phyloP scores from a whole-genome alignment of 2,329 filamentous ascomycete genomes.

The Cladosporium austrohemisphaericum region DNA sequence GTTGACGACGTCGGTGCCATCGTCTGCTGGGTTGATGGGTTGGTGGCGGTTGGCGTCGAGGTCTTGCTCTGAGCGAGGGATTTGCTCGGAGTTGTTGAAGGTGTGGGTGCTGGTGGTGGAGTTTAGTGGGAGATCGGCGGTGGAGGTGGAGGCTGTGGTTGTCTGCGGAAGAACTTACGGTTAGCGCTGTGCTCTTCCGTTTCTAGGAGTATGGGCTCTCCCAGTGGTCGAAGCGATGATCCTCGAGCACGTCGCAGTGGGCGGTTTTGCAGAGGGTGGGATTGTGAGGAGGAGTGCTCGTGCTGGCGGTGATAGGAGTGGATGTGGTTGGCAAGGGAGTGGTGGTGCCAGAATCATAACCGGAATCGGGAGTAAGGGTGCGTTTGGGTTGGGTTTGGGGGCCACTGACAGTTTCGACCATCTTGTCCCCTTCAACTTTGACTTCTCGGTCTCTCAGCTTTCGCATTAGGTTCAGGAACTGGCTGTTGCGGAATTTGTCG shows the following conservation, averaged over 20 bases:
- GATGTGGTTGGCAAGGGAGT: slow-evolving; percentile 16
- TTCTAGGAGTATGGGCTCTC: slow-evolving; percentile 30
- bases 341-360: slow-evolving; percentile 19
- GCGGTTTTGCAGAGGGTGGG: slow-evolving; percentile 13
- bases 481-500: slow-evolving; percentile 73
- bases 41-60: slow-evolving; percentile 26
- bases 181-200: slow-evolving; percentile 24
- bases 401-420: slow-evolving; percentile 51
- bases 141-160: slow-evolving; percentile 21
- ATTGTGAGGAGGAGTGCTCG: slow-evolving; percentile 9
- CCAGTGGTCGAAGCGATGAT: slow-evolving; percentile 34
- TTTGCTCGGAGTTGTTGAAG: slow-evolving; percentile 24
- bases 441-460: slow-evolving; percentile 69
- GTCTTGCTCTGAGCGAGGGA: slow-evolving; percentile 27
- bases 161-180: slow-evolving; percentile 24
- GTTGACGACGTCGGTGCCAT: slow-evolving; percentile 34
- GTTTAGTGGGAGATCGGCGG: slow-evolving; percentile 27
- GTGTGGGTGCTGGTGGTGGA: slow-evolving; percentile 21
- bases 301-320: slow-evolving; percentile 3
- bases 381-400: slow-evolving; percentile 20
- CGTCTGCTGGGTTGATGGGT: slow-evolving; percentile 17
- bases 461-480: slow-evolving; percentile 74
- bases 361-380: slow-evolving; percentile 21
- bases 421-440: slow-evolving; percentile 65
- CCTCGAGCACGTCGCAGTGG: slow-evolving; percentile 17